phyloP scores from a whole-genome alignment of 768 basidiomycete species.

The Mycena filopes region DNA sequence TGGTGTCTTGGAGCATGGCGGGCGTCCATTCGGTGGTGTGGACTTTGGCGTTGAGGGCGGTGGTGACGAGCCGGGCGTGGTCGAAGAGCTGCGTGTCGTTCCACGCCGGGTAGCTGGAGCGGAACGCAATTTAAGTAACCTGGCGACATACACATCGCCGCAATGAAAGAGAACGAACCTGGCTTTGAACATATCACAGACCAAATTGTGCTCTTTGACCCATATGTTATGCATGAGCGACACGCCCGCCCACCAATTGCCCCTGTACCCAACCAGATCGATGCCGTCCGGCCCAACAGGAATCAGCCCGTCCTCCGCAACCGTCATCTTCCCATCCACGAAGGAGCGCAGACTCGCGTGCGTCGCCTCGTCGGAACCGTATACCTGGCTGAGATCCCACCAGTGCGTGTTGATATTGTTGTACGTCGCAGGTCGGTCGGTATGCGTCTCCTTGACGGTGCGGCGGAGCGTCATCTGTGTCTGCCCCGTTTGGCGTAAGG shows the following conservation, averaged over 20 bases:
- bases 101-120: conserved; percentile 14
- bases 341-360: conserved; percentile 18
- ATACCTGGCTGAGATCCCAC: conserved; percentile 28
- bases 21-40: conserved; percentile 32
- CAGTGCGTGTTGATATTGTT: conserved; percentile 23
- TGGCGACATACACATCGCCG: background rate
- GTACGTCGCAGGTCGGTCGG: conserved; percentile 14
- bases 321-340: conserved; percentile 26
- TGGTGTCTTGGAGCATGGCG: conserved; percentile 16
- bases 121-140: background rate
- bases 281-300: conserved; percentile 20
- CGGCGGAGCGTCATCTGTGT: conserved; percentile 20
- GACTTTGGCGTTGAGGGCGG: conserved; percentile 29
- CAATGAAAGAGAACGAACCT: conserved; percentile 12
- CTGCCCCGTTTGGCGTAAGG: conserved; percentile 13
- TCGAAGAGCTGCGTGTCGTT: conserved; percentile 24
- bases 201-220: conserved; percentile 27
- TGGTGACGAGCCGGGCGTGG: conserved; percentile 30
- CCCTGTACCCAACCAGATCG: conserved; percentile 21
- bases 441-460: conserved; percentile 12
- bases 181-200: conserved; percentile 29
- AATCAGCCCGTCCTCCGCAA: conserved; percentile 16
- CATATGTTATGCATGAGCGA: conserved; percentile 26
- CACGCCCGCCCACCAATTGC: conserved; percentile 27
- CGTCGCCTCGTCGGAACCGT: conserved; percentile 21